A percentile compares a stretch with the other conserved stretches of the same genome.
These are phyloP conservation scores for Flaveria robusta DNA, from an alignment of 129 eudicot genomes.

Conservation along the genomic window DNA sequence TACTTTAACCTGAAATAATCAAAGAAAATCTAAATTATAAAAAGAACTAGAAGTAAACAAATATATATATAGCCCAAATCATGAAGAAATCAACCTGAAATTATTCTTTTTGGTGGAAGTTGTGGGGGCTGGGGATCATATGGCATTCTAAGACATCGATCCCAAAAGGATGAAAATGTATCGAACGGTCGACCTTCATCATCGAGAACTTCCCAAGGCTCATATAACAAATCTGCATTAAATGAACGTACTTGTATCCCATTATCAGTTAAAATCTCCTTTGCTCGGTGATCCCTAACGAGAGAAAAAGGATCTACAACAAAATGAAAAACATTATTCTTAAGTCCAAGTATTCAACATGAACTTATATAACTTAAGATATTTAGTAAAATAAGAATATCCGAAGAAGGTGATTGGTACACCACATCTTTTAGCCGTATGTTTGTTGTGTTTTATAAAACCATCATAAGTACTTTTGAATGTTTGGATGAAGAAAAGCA, in stretches of 20 bases:
- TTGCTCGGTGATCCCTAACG: conserved; percentile 86
- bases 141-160: conserved; percentile 93
- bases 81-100: conserved; percentile 58
- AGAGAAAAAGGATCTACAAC: conserved; percentile 85
- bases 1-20: not conserved
- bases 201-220: conserved; percentile 95
- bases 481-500: not conserved
- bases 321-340: conserved; percentile 15
- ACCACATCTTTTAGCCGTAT: not conserved
- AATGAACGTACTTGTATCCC: conserved; percentile 78
- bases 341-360: not conserved
- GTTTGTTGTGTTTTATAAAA: not conserved
- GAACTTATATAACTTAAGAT: conserved; percentile 5
- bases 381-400: not conserved
- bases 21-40: not conserved
- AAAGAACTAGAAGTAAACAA: not conserved
- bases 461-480: not conserved
- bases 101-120: conserved; percentile 90
- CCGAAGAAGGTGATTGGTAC: not conserved
- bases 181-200: conserved; percentile 66
- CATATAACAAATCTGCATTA: conserved; percentile 90
- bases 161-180: conserved; percentile 87
- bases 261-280: conserved; percentile 69
- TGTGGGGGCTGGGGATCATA: conserved; percentile 97
- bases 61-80: not conserved